Evolutionary conservation across 2,329 filamentous ascomycete genomes (phyloP), one percentile per base, ranked within the genome.

Genomic region (Neonectria magnoliae): DNA sequence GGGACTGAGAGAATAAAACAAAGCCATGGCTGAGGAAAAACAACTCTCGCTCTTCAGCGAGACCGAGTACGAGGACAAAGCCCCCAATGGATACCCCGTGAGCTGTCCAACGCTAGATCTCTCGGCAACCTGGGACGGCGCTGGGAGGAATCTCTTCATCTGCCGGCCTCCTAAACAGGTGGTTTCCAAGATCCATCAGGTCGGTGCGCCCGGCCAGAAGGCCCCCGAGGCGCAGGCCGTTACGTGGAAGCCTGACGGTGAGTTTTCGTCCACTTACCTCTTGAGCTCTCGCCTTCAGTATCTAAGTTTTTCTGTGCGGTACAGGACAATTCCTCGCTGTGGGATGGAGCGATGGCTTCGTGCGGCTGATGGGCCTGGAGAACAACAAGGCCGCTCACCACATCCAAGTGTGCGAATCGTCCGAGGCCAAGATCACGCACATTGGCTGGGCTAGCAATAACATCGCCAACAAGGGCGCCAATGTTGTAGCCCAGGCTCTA

Each of bases 71-170:
- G 82, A 86, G 55, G 80, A 84, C 50, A 83, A 84, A 25, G 83
- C 88, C 22, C 83, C 87, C 41, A 80, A 83, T 38, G 81, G 84
- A 51, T 85, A 91, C 55, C 83, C 95, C 36, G 85, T 90, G 27
- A 93, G 92, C 78, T 97, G 93, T 78, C 93, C 94, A 16, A 91
- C 90, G 9, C 92, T 97, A 82, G 93, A 98, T 79, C 84, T 98
- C 50, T 85, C 91, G n/a, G 90, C 91, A 5, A 84, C 94, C 13
- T 81, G 81, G 77, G 91, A 92, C 13, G 87, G 85, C n/a, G 84
- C 85, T 16, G 87, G 89, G 65, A 88, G 88, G 53, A 88, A 89
- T 54, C 82, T 98, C 18, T 85, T 91, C 69, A 89, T 97, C 47
- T 94, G 91, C 79, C 87, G 95, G 53, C 86, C 94, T 16, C 93